Evolutionary conservation across 805 yeast genomes (phyloP).

Genomic region (Zygosaccharomyces siamensis): DNA sequence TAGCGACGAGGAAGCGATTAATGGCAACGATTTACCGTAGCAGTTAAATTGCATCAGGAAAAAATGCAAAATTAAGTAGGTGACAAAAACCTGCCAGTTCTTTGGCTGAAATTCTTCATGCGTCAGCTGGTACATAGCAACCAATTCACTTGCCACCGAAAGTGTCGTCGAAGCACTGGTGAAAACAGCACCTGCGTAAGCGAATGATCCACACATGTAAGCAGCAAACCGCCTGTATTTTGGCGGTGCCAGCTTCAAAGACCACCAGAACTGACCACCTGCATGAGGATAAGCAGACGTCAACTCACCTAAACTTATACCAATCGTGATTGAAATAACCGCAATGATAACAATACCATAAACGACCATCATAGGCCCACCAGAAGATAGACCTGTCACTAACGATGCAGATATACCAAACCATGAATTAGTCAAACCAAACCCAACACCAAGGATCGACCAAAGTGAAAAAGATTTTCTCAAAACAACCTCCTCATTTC

Average conservation of each 20-base stretch:
- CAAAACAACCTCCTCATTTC: slow-evolving; percentile 29
- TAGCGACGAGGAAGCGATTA: slow-evolving; percentile 47
- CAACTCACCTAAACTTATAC: slow-evolving; percentile 49
- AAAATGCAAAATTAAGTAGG: slow-evolving; percentile 46
- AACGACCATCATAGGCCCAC: slow-evolving; percentile 57
- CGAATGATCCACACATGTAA: slow-evolving; percentile 58
- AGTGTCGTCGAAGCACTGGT: slow-evolving; percentile 60
- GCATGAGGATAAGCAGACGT: slow-evolving; percentile 56
- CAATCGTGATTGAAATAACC: slow-evolving; percentile 44
- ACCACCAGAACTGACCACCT: slow-evolving; percentile 65
- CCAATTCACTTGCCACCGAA: slow-evolving; percentile 49
- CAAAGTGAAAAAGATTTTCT: slow-evolving; percentile 43
- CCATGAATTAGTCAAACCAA: slow-evolving; percentile 61
- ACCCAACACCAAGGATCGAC: slow-evolving; percentile 56
- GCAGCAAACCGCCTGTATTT: slow-evolving; percentile 42
- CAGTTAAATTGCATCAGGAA: slow-evolving; percentile 49
- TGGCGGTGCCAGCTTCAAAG: slow-evolving; percentile 50
- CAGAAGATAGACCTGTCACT: slow-evolving; percentile 51
- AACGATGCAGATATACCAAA: slow-evolving; percentile 58
- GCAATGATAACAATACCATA: slow-evolving; percentile 57
- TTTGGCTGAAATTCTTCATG: slow-evolving; percentile 37
- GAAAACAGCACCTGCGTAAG: slow-evolving; percentile 61
- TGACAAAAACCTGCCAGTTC: slow-evolving; percentile 55
- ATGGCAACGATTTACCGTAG: slow-evolving; percentile 51
- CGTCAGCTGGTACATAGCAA: slow-evolving; percentile 45